Evolutionary conservation across 768 basidiomycete species (phyloP), one percentile per base, ranked within the genome.

Genomic region (Dioszegia crocea): DNA sequence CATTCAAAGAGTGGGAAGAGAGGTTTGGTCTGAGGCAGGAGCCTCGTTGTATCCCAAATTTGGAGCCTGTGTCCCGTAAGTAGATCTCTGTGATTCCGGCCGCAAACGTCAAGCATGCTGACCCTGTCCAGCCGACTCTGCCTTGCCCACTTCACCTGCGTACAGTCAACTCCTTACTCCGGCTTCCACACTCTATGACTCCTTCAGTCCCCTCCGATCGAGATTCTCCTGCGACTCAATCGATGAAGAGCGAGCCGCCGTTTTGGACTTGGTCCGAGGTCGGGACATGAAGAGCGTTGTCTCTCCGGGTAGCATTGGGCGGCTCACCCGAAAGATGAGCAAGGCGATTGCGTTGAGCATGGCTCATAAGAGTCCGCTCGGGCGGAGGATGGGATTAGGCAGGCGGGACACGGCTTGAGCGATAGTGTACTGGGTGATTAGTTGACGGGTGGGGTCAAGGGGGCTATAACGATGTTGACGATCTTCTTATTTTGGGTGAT

Each of bases 211-310:
- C 16, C 51, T 53, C 26, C 51, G 39, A 9, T 40, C 38, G 3
- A 21, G 21, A 11, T 53, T 39, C 24, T 53, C 51, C 24, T 53
- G 51, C 38, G 51, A 53, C 51, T 53, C 51, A 23, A 38, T 40
- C 9, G 38, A 40, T 16, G 51, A 39, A 11, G 51, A 53, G 23
- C 36, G 49, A 3, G 17, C 33, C 9, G 24, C 51, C 51, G 39
- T 53, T 12, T 33, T 51, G n/a, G 49, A 51, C 17, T 10, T 51
- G 1, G 19, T 53, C 9, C 51, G 23, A 6, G n/a, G 3, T 19
- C 16, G 47, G 17, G 47, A 30, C 17, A 24, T 29, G 3, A 39
- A 36, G 4, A 19, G 16, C 8, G 14, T 17, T 3, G 11, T 29
- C 31, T 33, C 51, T 8, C 19, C 24, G 3, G 51, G 51, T 2